Evolutionary conservation across 2,329 filamentous ascomycete species (phyloP).

Genomic region (Penicillium sp.): DNA sequence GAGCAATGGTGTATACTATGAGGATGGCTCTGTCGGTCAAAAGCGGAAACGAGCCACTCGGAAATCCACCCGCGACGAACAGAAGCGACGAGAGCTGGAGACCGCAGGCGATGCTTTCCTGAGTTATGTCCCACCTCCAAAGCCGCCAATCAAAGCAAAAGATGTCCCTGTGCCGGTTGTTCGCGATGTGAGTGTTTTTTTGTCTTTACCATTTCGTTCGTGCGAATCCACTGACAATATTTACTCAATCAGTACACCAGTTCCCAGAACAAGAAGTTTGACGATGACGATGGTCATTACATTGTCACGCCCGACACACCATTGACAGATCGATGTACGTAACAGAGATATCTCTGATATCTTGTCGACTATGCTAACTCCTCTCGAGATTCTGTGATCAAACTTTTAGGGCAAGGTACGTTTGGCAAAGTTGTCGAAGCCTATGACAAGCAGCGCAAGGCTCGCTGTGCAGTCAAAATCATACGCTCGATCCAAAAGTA

Average conservation of each 20-base stretch:
- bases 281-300: slow-evolving; percentile 97
- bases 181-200: slow-evolving; percentile 53
- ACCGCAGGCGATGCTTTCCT: slow-evolving; percentile 68
- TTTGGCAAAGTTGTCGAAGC: slow-evolving; percentile 98
- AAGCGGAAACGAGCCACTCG: slow-evolving; percentile 84
- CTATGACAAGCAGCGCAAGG: slow-evolving; percentile 71
- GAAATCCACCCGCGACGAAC: slow-evolving; percentile 77
- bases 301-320: slow-evolving; percentile 85
- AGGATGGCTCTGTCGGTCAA: slow-evolving; percentile 70
- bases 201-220: background rate
- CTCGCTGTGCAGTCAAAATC: slow-evolving; percentile 93
- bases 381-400: slow-evolving; percentile 74
- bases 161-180: slow-evolving; percentile 67
- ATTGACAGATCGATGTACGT: slow-evolving; percentile 85
- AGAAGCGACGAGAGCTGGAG: slow-evolving; percentile 74
- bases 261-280: slow-evolving; percentile 67
- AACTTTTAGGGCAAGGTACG: slow-evolving; percentile 90
- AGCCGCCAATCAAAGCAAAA: slow-evolving; percentile 85
- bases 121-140: slow-evolving; percentile 81
- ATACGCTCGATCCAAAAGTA: slow-evolving; percentile 98
- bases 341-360: background rate
- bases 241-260: slow-evolving; percentile 44
- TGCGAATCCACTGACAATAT: slow-evolving; percentile 13
- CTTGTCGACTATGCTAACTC: slow-evolving; percentile 14
- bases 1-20: slow-evolving; percentile 62